Percentiles rank a stretch among this genome's conserved stretches.
Conservation (phyloP, 148 eudicot genomes). For the Persicaria maculosa region DNA sequence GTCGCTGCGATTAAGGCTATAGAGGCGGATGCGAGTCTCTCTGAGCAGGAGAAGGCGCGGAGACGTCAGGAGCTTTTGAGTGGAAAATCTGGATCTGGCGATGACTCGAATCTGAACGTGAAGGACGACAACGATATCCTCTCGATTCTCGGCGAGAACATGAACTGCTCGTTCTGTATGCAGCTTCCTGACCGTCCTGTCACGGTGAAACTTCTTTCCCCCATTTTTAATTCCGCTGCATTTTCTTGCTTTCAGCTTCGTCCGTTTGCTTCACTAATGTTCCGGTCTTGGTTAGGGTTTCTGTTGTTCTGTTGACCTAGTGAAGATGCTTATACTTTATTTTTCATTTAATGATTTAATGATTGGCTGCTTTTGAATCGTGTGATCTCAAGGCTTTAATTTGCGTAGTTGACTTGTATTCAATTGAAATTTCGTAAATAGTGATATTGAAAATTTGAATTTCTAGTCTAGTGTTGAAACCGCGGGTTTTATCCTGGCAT, state of each 20-base stretch:
- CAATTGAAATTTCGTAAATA: not conserved
- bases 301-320: not conserved
- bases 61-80: slow-evolving; percentile 59
- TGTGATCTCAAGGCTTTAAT: not conserved
- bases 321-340: not conserved
- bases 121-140: slow-evolving; percentile 38
- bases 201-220: slow-evolving; percentile 41
- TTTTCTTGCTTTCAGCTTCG: not conserved
- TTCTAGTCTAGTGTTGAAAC: not conserved
- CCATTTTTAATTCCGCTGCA: not conserved
- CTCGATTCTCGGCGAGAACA: slow-evolving; percentile 38
- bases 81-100: slow-evolving; percentile 26
- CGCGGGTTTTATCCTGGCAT: not conserved
- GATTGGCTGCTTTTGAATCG: not conserved
- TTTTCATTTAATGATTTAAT: not conserved
- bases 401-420: not conserved
- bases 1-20: slow-evolving; percentile 48
- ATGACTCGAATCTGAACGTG: slow-evolving; percentile 12
- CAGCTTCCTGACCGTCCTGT: slow-evolving; percentile 87
- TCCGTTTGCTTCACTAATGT: not conserved
- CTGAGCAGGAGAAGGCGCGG: slow-evolving; percentile 64
- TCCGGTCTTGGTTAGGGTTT: not conserved
- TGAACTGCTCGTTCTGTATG: slow-evolving; percentile 74
- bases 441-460: not conserved
- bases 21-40: slow-evolving; percentile 50